Base-by-base conservation (phyloP, 352 stramenopile genomes). In the Phytophthora sp. region DNA sequence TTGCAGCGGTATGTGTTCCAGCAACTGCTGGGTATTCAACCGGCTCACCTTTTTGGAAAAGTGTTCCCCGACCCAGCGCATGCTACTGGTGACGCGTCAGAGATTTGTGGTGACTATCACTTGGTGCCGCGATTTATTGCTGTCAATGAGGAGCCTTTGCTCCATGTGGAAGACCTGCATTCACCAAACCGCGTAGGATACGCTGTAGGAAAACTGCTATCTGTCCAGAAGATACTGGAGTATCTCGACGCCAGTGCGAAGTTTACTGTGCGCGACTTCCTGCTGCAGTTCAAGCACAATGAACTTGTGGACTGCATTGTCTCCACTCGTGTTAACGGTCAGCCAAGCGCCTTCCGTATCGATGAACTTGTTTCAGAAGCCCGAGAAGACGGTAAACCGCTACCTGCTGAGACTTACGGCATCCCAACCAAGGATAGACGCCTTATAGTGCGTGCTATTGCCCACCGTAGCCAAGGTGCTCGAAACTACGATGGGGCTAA, bases 81-180 rank as follows among this genome's bases (percentile, higher is more conserved):
- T 21, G 82, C 80, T 31, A 88, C 80, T 10, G 79, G 82, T 7
- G 80, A 90, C 20, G 21, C 61, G 5, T 75, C 75, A 0, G 76
- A 92, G 48, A 79, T 87, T 35, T 93, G 85, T 65, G 76, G 74
- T 1, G 84, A 92, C 55, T 92, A 90, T 20, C 88, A 96, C 62
- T 65, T 96, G 30, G 71, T 94, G 30, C 88, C 88, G 2, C 86
- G 88, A 23, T 96, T 96, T 66, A 80, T 96, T 54, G 81, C 82
- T 10, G 54, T 89, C 28, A 77, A 89, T 15, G 79, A 91, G 38
- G 52, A 79, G 23, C 80, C 79, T 15, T 41, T 91, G 42, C 56
- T 92, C n/a, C 79, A 91, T 71, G 73, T 69, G 12, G 60, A 78
- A 45, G 82, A 93, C 46, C 61, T 94, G 34, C 21, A 84, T 13